phyloP scores from a whole-genome alignment of 2,329 filamentous ascomycete genomes.

The Domatiomyces catenatus region DNA sequence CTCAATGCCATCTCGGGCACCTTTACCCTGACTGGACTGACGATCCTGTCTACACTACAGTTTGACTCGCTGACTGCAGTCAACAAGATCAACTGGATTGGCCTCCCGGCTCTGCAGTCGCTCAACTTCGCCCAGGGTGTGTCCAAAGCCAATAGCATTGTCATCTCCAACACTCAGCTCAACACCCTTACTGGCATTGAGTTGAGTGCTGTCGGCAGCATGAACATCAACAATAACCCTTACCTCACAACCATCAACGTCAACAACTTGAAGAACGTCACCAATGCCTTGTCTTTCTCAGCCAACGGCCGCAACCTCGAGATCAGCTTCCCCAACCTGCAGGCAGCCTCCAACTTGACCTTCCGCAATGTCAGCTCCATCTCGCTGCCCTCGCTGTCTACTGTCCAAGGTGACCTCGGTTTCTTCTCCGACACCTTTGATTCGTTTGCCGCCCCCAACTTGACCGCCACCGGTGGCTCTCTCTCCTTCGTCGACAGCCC shows the following conservation, averaged over 20 bases:
- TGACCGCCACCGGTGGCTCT: constrained; percentile 33
- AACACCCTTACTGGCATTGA: constrained; percentile 65
- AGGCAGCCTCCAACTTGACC: constrained; percentile 64
- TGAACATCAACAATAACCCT: constrained; percentile 84
- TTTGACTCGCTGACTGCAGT: constrained; percentile 53
- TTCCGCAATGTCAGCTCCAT: constrained; percentile 67
- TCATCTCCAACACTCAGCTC: constrained; percentile 76
- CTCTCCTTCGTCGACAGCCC: constrained; percentile 43
- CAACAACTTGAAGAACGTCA: constrained; percentile 64
- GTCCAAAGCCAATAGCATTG: constrained; percentile 50
- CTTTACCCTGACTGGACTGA: constrained; percentile 57
- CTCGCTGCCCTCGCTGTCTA: constrained; percentile 54
- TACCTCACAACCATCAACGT: constrained; percentile 57
- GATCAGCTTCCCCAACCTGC: constrained; percentile 62
- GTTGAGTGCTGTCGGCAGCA: constrained; percentile 51
- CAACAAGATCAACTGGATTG: constrained; percentile 53
- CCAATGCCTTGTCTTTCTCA: constrained; percentile 53
- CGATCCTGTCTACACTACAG: constrained; percentile 50
- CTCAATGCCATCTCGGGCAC: constrained; percentile 51
- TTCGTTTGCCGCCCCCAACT: constrained; percentile 30
- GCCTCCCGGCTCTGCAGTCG: constrained; percentile 48
- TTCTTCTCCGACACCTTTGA: constrained; percentile 58
- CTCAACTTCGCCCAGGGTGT: constrained; percentile 51
- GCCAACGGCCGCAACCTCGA: constrained; percentile 63
- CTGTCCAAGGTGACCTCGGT: constrained; percentile 63